phyloP scores from a whole-genome alignment of 306 rosid genomes.

The Acacia confusa region DNA sequence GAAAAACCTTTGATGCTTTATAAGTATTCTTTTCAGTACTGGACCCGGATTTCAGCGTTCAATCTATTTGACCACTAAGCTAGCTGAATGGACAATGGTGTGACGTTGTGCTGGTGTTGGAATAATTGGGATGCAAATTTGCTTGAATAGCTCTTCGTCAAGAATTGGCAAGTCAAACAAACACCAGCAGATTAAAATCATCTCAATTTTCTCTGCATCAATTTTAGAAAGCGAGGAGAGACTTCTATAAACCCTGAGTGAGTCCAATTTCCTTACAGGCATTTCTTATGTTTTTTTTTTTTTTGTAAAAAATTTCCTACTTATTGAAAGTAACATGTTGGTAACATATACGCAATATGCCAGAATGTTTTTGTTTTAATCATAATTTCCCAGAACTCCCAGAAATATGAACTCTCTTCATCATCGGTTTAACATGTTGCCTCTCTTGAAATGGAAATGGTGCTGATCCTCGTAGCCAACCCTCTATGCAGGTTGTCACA shows the following conservation, averaged over 20 bases:
- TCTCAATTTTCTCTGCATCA: background rate
- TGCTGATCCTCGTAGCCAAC: background rate
- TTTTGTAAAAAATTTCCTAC: too few relatives aligned
- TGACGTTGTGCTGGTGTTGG: background rate
- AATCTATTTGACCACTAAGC: constrained; percentile 6
- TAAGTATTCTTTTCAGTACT: background rate
- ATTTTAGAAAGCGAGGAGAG: background rate
- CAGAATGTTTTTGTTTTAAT: background rate
- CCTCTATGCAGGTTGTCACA: background rate
- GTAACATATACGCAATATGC: background rate
- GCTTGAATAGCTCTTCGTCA: constrained; percentile 10
- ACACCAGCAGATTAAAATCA: background rate
- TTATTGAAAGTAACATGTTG: background rate
- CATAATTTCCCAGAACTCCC: background rate
- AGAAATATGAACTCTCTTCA: background rate
- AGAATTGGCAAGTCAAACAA: background rate
- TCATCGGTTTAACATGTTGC: background rate
- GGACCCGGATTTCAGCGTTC: constrained; percentile 11
- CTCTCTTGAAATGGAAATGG: background rate
- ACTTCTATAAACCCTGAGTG: background rate
- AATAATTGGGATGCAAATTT: constrained; percentile 18
- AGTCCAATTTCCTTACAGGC: background rate
- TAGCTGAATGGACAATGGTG: constrained; percentile 18
- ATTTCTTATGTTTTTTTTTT: too few relatives aligned
- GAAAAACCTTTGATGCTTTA: background rate